Conservation (phyloP, 257 asterid genomes). For the Gentiana macrophylla region DNA sequence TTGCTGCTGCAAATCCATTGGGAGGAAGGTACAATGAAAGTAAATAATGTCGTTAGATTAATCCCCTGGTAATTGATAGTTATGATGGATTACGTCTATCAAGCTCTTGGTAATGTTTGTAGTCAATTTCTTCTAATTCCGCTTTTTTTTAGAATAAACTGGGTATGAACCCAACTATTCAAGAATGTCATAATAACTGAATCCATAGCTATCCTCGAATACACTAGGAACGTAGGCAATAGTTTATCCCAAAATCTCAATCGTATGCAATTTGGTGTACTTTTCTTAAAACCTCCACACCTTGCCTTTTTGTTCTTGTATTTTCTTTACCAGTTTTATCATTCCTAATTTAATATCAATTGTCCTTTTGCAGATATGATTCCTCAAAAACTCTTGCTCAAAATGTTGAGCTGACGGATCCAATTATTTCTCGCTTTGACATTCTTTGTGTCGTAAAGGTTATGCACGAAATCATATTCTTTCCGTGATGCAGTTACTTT, state of each 20-base stretch:
- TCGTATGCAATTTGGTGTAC: no score
- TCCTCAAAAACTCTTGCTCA: constrained; percentile 78
- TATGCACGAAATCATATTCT: background rate
- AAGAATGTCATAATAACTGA: no score
- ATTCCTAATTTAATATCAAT: constrained; percentile 1
- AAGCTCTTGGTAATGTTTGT: no score
- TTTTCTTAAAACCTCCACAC: no score
- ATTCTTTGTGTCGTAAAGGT: constrained; percentile 91
- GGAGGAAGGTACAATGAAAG: constrained; percentile 66
- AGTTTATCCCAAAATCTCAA: no score
- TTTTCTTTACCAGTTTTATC: background rate
- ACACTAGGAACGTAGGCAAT: no score
- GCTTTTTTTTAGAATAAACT: no score
- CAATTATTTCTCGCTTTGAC: constrained; percentile 90
- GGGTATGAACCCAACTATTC: no score
- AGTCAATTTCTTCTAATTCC: no score
- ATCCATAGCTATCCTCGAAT: no score
- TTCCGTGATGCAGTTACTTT: background rate
- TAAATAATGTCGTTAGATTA: no score
- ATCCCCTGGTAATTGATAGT: background rate
- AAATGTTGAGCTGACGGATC: constrained; percentile 93
- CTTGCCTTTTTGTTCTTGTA: background rate
- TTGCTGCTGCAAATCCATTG: constrained; percentile 97
- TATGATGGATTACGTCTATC: background rate
- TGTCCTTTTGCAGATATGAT: constrained; percentile 61